Percentiles rank a stretch among this genome's conserved stretches.
phyloP scores from a whole-genome alignment of 257 asterid genomes.

The Petunia secreta region DNA sequence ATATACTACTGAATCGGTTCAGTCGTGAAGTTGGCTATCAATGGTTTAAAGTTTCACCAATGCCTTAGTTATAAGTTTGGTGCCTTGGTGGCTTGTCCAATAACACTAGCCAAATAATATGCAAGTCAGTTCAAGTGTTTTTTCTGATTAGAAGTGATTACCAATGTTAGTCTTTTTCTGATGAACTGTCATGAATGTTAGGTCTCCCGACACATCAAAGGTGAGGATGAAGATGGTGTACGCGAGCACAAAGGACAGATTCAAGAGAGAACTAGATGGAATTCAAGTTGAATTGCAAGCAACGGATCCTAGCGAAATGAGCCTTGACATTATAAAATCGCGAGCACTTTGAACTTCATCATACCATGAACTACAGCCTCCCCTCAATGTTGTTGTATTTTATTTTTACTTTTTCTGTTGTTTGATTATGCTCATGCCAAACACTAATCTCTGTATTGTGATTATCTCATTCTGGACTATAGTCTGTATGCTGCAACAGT shows the following conservation, averaged over 20 bases:
- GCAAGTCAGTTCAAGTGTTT: too few relatives aligned
- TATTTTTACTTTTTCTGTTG: too few relatives aligned
- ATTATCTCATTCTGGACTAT: too few relatives aligned
- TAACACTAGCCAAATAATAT: too few relatives aligned
- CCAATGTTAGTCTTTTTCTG: background rate
- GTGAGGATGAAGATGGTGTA: constrained; percentile 12
- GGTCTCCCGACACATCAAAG: constrained; percentile 10
- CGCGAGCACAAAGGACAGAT: constrained; percentile 11
- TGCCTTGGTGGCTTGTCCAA: too few relatives aligned
- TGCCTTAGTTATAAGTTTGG: too few relatives aligned
- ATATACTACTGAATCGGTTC: too few relatives aligned
- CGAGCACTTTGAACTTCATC: constrained; percentile 21
- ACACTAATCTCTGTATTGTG: background rate
- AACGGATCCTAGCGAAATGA: constrained; percentile 18
- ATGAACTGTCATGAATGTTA: background rate
- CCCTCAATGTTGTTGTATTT: background rate
- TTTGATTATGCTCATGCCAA: constrained; percentile 10
- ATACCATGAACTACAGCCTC: background rate
- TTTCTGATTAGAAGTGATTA: background rate
- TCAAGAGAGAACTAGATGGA: constrained; percentile 16
- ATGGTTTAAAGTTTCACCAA: too few relatives aligned
- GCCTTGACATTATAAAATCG: background rate
- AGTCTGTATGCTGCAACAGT: background rate
- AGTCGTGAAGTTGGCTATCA: too few relatives aligned
- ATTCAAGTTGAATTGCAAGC: constrained; percentile 22